Evolutionary conservation across 768 basidiomycete genomes (phyloP).

Genomic region (Lactifluus echinatus): DNA sequence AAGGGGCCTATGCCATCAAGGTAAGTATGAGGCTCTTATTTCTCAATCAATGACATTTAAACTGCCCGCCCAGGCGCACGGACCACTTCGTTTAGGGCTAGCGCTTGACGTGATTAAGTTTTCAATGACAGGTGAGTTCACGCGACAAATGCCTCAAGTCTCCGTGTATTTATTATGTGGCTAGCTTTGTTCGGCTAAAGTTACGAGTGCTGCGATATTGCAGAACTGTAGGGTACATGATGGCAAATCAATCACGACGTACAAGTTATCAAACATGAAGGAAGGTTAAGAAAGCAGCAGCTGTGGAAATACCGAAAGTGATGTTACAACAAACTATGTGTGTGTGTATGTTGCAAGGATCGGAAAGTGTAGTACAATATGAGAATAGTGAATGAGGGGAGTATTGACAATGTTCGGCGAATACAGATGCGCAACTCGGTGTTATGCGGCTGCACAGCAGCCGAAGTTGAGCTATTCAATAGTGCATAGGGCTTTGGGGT

Average conservation of each 20-base stretch:
- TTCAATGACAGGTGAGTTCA: no score
- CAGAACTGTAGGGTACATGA: background rate
- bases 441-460: constrained; percentile 6
- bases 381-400: background rate
- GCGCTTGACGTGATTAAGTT: background rate
- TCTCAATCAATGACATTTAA: constrained; percentile 5
- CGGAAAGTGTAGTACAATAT: background rate
- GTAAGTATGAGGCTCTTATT: constrained; percentile 22
- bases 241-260: background rate
- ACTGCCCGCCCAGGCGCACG: constrained; percentile 9
- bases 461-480: constrained; percentile 5
- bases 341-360: background rate
- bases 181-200: background rate
- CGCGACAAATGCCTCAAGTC: background rate
- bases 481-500: constrained; percentile 22
- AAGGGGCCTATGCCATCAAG: constrained; percentile 26
- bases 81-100: constrained; percentile 21
- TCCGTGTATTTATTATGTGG: background rate
- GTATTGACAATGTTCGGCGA: background rate
- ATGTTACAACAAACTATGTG: constrained; percentile 10
- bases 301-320: background rate
- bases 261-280: background rate
- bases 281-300: background rate
- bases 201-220: background rate
- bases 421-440: background rate